Conservation (phyloP, 139 green algal species). For the Prasinococcaceae sp. region DNA sequence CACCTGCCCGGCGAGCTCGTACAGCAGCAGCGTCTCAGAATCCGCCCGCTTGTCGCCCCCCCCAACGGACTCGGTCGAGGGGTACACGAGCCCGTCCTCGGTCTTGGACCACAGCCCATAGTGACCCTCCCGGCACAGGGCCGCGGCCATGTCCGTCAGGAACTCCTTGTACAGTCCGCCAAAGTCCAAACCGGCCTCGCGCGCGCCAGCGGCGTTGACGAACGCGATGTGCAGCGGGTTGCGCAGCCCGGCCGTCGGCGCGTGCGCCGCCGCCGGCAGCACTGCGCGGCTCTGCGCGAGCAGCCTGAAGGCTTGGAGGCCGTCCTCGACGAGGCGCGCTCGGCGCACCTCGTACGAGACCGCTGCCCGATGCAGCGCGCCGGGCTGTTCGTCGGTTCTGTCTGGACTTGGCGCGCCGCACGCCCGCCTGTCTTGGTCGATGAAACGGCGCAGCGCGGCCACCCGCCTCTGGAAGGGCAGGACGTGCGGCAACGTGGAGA, state of each 20-base stretch:
- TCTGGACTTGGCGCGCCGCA: no score
- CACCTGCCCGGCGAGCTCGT: constrained; percentile 57
- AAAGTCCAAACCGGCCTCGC: constrained; percentile 73
- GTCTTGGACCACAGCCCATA: constrained; percentile 63
- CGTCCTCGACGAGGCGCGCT: no score
- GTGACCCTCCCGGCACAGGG: no score
- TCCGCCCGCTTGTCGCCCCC: constrained; percentile 4
- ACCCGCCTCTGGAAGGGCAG: constrained; percentile 11
- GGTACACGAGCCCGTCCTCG: constrained; percentile 66
- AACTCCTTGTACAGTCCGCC: constrained; percentile 95
- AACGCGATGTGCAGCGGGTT: constrained; percentile 40
- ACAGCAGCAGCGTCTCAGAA: constrained; percentile 34
- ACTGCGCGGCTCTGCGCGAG: no score
- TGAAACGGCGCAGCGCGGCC: no score
- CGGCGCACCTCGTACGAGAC: no score
- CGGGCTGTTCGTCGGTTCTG: no score
- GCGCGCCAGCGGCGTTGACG: constrained; percentile 41
- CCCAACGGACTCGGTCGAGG: constrained; percentile 35
- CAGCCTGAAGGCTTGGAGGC: no score
- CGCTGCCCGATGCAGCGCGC: no score
- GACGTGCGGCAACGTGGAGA: constrained; percentile 5
- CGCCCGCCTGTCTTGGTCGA: no score
- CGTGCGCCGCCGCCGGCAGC: no score
- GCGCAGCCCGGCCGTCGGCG: neutral
- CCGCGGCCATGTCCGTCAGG: constrained; percentile 59